Base-by-base conservation (phyloP, 495 filamentous ascomycete genomes). In the Penicillium malachiteum region DNA sequence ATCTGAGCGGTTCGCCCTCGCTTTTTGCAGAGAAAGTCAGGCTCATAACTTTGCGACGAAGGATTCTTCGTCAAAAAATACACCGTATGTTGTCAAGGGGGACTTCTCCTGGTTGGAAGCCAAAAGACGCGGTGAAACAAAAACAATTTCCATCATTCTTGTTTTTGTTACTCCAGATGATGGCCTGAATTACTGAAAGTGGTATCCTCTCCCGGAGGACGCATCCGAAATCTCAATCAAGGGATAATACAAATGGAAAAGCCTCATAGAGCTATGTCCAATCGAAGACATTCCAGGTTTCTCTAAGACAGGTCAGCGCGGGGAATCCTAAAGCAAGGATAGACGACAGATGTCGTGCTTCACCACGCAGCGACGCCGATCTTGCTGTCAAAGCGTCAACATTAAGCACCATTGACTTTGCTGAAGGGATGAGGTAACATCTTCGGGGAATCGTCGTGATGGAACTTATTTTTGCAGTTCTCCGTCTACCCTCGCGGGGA, bases 401-500 rank as follows among this genome's bases (percentile, higher is more conserved):
- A n/a, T 32, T 3, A 21, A 44, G 3, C 13, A 7, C 26, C 6
- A 44, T 44, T 44, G 42, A 17, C 12, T 31, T 30, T 16, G 42
- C 26, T 12, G 30, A 21, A 18, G 9, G 5, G 43, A 46, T 46
- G 43, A 46, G 26, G 21, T 46, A 46, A 32, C 13, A n/a, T 26
- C 2, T 26, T 26, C 21, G 21, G 21, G 21, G 21, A 4, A 26
- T 26, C 21, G 21, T 26, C 21, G 21, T 4, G 21, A n/a, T n/a
- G n/a, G n/a, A n/a, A n/a, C n/a, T n/a, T n/a, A n/a, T n/a, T n/a
- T n/a, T n/a, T n/a, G n/a, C n/a, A n/a, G n/a, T n/a, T n/a, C n/a
- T n/a, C n/a, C n/a, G n/a, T n/a, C n/a, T n/a, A n/a, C 43, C 43
- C 43, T 45, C 31, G 43, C 43, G 31, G 43, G 6, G 43, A 45